Evolutionary conservation across 1,139 yeast genomes (phyloP).

Genomic region (Yamadazyma atlantica): DNA sequence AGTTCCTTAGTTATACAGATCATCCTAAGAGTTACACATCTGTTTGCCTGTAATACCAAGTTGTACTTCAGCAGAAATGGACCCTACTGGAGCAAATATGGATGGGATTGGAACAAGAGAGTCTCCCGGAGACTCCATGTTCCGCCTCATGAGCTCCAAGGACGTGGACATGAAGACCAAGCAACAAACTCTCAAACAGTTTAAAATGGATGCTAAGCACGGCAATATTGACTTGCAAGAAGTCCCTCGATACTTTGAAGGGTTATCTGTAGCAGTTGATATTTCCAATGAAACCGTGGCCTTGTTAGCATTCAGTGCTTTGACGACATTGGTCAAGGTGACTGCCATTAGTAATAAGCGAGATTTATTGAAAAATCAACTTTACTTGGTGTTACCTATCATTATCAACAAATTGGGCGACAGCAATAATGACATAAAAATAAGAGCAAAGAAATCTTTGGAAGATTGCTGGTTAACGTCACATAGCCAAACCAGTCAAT

Average conservation of each 20-base stretch:
- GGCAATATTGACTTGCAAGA: conserved; percentile 56
- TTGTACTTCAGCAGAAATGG: no score
- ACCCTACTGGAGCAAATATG: not conserved
- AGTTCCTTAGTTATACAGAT: no score
- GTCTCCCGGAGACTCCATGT: conserved; percentile 17
- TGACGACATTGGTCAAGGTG: conserved; percentile 75
- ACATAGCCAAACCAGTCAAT: conserved; percentile 53
- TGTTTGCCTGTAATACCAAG: no score
- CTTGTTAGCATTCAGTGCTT: conserved; percentile 58
- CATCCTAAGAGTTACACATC: no score
- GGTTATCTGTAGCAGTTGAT: conserved; percentile 49
- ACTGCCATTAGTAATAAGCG: conserved; percentile 69
- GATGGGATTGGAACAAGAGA: not conserved
- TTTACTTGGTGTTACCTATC: conserved; percentile 55
- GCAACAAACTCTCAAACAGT: conserved; percentile 41
- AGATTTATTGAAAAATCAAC: conserved; percentile 44
- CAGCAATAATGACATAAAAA: conserved; percentile 38
- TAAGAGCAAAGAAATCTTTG: conserved; percentile 56
- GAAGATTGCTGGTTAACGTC: conserved; percentile 69
- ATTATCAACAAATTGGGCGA: conserved; percentile 56
- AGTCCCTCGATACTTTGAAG: conserved; percentile 58
- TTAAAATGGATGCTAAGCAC: conserved; percentile 70
- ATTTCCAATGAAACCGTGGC: conserved; percentile 42
- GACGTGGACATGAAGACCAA: conserved; percentile 24
- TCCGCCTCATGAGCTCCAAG: conserved; percentile 22